These are phyloP conservation scores for Hymenoscyphus occultus DNA, from an alignment of 2,329 filamentous ascomycete genomes.

Conservation along the genomic window DNA sequence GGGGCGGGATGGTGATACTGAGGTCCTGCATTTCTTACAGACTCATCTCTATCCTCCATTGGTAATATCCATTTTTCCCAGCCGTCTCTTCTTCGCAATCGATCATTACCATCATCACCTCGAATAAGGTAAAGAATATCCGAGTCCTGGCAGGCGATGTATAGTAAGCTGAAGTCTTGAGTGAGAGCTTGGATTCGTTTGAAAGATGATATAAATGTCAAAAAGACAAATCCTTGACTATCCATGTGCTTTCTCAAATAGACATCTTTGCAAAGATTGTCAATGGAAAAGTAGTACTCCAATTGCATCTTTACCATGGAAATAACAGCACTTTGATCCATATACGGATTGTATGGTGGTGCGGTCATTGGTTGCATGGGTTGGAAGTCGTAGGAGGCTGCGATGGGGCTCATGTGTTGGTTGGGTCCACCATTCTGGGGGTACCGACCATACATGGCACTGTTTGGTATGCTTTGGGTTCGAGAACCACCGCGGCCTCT, in stretches of 20 bases:
- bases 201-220: slow-evolving; percentile 80
- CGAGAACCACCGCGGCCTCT: slow-evolving; percentile 51
- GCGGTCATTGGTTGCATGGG: slow-evolving; percentile 55
- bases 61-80: slow-evolving; percentile 81
- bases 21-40: slow-evolving; percentile 73
- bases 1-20: slow-evolving; percentile 34
- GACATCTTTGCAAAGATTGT: slow-evolving; percentile 91
- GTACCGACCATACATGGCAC: slow-evolving; percentile 47
- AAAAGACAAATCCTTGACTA: slow-evolving; percentile 82
- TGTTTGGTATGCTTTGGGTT: slow-evolving; percentile 60
- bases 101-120: slow-evolving; percentile 74
- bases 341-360: slow-evolving; percentile 54
- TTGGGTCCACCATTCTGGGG: slow-evolving; percentile 37
- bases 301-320: slow-evolving; percentile 50
- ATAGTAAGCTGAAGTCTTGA: slow-evolving; percentile 69
- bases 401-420: slow-evolving; percentile 42
- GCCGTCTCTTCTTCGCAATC: slow-evolving; percentile 68
- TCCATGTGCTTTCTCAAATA: slow-evolving; percentile 92
- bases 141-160: slow-evolving; percentile 71
- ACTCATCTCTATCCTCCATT: slow-evolving; percentile 66
- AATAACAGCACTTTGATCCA: slow-evolving; percentile 52
- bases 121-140: slow-evolving; percentile 69
- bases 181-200: slow-evolving; percentile 75
- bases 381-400: slow-evolving; percentile 54
- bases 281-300: slow-evolving; percentile 95